Base-by-base conservation (phyloP, 495 filamentous ascomycete species). In the Echria macrotheca region DNA sequence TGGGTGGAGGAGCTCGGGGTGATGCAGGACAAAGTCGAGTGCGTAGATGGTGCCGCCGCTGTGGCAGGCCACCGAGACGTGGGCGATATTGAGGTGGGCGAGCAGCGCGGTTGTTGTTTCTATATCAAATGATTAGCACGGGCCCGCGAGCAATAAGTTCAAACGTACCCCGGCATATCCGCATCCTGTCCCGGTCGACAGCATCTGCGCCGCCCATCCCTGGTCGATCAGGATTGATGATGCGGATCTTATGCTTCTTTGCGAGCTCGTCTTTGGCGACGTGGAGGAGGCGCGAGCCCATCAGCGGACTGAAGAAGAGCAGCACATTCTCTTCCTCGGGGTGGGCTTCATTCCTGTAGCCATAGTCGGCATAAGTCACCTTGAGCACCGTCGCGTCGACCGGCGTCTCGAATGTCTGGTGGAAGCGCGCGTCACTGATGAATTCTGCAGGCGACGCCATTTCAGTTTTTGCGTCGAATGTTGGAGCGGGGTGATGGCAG, bases 31-130 rank as follows among this genome's bases (percentile, higher is more conserved):
- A 4, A 71, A 65, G 46, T 77, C 76, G 12, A 79, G 54, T 8
- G 67, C 43, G 54, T 69, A 78, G 7, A 77, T 58, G 1, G 73
- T 73, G 8, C 75, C 76, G 2, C 69, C 68, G 44, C 65, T 69
- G 49, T 78, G 75, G 24, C 61, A 57, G 7, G 68, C 59, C 2
- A 78, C 45, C 7, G 57, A 61, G 12, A 79, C 66, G 21, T 45
- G 26, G 0, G 3, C 7, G n/a, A 55, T 55, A 1, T 17, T 24
- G n/a, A 55, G 46, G 35, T 49, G 33, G 2, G 41, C 18, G 19
- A 55, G 52, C 2, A 55, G 42, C 1, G 46, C 31, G 4, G 52
- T 38, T 21, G 50, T 41, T 9, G 31, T 44, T 15, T 47, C 50
- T 53, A 24, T 4, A 17, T 6, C 12, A 8, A 9, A 25, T 24